Conservation (phyloP, 2,329 filamentous ascomycete species). For the Cladobotryum mycophilum region DNA sequence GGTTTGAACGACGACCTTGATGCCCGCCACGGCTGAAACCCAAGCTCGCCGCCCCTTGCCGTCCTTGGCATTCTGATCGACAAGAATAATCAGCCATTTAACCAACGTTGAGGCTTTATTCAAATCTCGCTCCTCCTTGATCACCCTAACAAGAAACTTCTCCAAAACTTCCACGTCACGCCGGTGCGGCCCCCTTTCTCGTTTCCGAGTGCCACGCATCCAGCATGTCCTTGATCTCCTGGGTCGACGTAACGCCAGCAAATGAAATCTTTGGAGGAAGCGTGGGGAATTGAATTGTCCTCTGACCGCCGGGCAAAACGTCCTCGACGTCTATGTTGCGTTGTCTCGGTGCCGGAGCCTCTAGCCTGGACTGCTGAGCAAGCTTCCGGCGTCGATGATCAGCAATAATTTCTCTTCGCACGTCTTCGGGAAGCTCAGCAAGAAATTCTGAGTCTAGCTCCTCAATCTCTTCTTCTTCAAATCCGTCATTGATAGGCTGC, state of each 20-base stretch:
- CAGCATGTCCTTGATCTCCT: slow-evolving; percentile 68
- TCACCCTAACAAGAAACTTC: slow-evolving; percentile 65
- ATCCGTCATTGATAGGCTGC: slow-evolving; percentile 24
- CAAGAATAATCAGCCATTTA: slow-evolving; percentile 58
- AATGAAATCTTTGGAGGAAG: slow-evolving; percentile 43
- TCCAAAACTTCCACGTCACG: slow-evolving; percentile 72
- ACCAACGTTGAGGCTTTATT: slow-evolving; percentile 65
- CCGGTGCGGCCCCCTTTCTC: slow-evolving; percentile 63
- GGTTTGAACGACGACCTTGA: slow-evolving; percentile 46
- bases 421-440: slow-evolving; percentile 73
- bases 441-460: slow-evolving; percentile 68
- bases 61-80: slow-evolving; percentile 40
- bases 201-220: slow-evolving; percentile 72
- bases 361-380: slow-evolving; percentile 49
- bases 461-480: slow-evolving; percentile 31
- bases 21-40: slow-evolving; percentile 35
- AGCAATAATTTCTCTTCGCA: slow-evolving; percentile 69
- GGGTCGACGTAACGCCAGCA: slow-evolving; percentile 34
- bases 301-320: slow-evolving; percentile 31
- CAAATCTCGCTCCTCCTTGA: slow-evolving; percentile 70
- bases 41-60: slow-evolving; percentile 38
- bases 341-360: slow-evolving; percentile 26
- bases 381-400: slow-evolving; percentile 58
- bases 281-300: slow-evolving; percentile 40
- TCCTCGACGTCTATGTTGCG: slow-evolving; percentile 18